Evolutionary conservation across 371 early-diverging fungal species (phyloP).

Genomic region (Smittium mucronatum): DNA sequence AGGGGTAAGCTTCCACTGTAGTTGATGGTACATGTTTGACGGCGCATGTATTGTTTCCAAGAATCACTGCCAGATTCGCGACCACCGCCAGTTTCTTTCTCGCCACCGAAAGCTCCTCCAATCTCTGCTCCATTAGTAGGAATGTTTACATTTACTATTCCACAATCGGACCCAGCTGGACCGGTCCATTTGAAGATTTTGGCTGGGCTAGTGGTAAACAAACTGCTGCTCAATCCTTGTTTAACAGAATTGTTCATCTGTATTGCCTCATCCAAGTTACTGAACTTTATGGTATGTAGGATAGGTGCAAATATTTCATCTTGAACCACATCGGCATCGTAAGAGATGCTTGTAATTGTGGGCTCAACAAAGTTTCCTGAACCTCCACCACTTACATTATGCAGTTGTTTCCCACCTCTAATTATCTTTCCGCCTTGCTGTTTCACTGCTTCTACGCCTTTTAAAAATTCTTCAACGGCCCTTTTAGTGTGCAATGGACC

Average conservation of each 20-base stretch:
- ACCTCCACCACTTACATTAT: constrained; percentile 23
- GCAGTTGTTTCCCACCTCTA: constrained; percentile 65
- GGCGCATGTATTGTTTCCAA: constrained; percentile 85
- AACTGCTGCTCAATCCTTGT: constrained; percentile 79
- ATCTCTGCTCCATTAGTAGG: constrained; percentile 97
- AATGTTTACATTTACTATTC: constrained; percentile 94
- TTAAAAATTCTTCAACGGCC: constrained; percentile 62
- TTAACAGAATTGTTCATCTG: constrained; percentile 75
- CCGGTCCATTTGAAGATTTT: constrained; percentile 91
- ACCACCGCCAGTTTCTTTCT: constrained; percentile 95
- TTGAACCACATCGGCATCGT: constrained; percentile 68
- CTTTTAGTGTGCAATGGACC: constrained; percentile 85
- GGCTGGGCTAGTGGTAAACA: constrained; percentile 72
- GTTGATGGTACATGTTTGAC: constrained; percentile 68
- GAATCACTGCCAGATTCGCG: constrained; percentile 87
- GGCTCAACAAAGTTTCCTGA: constrained; percentile 90
- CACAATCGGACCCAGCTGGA: constrained; percentile 88
- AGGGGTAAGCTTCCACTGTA: constrained; percentile 81
- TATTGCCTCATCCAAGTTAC: constrained; percentile 77
- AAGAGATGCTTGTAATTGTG: constrained; percentile 71
- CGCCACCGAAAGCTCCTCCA: constrained; percentile 96
- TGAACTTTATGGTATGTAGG: constrained; percentile 71
- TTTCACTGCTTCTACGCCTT: constrained; percentile 62
- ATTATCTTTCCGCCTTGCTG: constrained; percentile 79
- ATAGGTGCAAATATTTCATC: constrained; percentile 94